Evolutionary conservation across 2,329 filamentous ascomycete genomes (phyloP).

Genomic region (Dothideomycetes sp.): DNA sequence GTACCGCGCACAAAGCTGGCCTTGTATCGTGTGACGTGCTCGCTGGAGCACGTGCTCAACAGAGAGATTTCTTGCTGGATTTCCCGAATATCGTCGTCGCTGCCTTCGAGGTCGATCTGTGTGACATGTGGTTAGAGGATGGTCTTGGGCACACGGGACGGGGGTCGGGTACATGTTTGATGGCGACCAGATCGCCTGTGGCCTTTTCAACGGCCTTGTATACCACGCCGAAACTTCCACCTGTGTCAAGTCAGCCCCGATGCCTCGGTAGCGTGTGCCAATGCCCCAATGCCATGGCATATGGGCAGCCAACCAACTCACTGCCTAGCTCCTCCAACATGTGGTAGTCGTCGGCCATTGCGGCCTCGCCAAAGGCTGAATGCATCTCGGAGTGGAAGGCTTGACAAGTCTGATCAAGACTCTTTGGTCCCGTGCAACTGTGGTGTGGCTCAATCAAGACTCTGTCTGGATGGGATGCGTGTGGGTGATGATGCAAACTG

Average conservation of each 20-base stretch:
- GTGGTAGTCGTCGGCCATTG: constrained; percentile 77
- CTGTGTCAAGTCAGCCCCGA: too few relatives aligned
- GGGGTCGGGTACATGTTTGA: constrained; percentile 72
- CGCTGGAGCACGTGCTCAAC: constrained; percentile 86
- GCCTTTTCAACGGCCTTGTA: constrained; percentile 91
- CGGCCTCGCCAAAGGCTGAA: constrained; percentile 16
- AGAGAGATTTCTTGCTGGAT: constrained; percentile 97
- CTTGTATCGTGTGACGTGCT: constrained; percentile 92
- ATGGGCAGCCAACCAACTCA: constrained; percentile 48
- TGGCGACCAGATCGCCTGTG: constrained; percentile 87
- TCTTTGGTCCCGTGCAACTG: too few relatives aligned
- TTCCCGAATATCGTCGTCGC: constrained; percentile 95
- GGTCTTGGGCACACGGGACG: background rate
- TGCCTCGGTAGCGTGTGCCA: too few relatives aligned
- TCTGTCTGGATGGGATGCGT: background rate
- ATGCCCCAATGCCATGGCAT: too few relatives aligned
- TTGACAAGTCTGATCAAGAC: too few relatives aligned
- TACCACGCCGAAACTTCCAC: constrained; percentile 90
- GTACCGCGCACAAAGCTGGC: constrained; percentile 91
- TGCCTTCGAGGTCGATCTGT: constrained; percentile 96
- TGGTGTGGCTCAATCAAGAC: constrained; percentile 1
- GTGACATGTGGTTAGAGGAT: constrained; percentile 8
- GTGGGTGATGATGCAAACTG: constrained; percentile 1
- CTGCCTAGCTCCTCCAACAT: constrained; percentile 93
- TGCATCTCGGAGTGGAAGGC: too few relatives aligned